phyloP scores from a whole-genome alignment of 2,329 filamentous ascomycete species.

The Stagonosporopsis vannaccii region DNA sequence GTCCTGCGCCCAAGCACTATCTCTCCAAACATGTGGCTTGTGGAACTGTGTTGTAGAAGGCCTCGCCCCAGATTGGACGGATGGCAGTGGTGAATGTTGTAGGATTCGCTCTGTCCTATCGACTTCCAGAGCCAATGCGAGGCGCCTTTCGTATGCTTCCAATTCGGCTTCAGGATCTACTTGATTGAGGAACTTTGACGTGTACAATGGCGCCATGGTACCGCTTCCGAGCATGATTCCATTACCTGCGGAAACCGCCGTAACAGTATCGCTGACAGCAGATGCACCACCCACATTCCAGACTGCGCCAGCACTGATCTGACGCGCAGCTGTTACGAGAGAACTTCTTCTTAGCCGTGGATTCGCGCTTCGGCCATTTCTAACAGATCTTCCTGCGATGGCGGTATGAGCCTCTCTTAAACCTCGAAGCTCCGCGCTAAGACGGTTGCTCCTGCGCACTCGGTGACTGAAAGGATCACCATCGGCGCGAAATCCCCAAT shows the following conservation, averaged over 20 bases:
- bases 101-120: conserved; percentile 74
- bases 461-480: conserved; percentile 63
- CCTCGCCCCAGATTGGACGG: conserved; percentile 13
- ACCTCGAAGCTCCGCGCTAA: conserved; percentile 43
- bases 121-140: conserved; percentile 83
- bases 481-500: conserved; percentile 53
- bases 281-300: conserved; percentile 80
- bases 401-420: conserved; percentile 44
- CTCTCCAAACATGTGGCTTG: conserved; percentile 48
- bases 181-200: conserved; percentile 62
- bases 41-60: conserved; percentile 6
- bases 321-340: conserved; percentile 32
- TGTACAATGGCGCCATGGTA: conserved; percentile 72
- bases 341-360: conserved; percentile 34
- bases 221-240: conserved; percentile 72
- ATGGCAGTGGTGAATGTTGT: conserved; percentile 37
- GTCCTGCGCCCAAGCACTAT: conserved; percentile 52
- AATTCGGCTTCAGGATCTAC: conserved; percentile 65
- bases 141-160: conserved; percentile 73
- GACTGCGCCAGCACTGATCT: conserved; percentile 72
- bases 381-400: conserved; percentile 29
- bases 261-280: conserved; percentile 60
- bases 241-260: conserved; percentile 65
- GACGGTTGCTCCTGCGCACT: conserved; percentile 41
- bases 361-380: conserved; percentile 27